phyloP scores from a whole-genome alignment of 140 eudicot genomes.

The Cichorium intybus region DNA sequence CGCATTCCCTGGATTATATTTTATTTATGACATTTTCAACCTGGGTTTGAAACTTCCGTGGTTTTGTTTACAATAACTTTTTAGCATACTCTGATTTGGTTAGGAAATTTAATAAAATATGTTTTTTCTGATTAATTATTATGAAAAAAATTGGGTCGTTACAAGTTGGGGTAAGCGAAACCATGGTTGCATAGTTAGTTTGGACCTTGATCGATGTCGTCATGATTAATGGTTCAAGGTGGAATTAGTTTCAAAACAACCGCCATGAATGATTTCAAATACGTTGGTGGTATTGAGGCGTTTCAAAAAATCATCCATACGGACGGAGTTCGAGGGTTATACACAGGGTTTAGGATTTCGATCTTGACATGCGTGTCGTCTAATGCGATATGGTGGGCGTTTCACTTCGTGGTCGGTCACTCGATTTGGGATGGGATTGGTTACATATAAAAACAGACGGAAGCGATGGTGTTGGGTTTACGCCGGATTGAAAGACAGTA shows the following conservation, averaged over 20 bases:
- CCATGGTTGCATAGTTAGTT: constrained; percentile 58
- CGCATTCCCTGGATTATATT: too few species aligned
- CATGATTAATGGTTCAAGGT: constrained; percentile 51
- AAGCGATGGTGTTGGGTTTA: constrained; percentile 29
- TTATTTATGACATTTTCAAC: too few species aligned
- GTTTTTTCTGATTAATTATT: too few species aligned
- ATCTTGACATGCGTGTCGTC: constrained; percentile 55
- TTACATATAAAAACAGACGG: constrained; percentile 20
- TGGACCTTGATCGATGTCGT: constrained; percentile 69
- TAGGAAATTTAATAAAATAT: too few species aligned
- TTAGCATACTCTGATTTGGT: too few species aligned
- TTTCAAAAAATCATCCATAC: constrained; percentile 36
- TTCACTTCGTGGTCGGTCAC: constrained; percentile 38
- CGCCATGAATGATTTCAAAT: constrained; percentile 1
- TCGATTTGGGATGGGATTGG: constrained; percentile 44
- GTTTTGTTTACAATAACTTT: too few species aligned
- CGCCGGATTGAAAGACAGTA: constrained; percentile 23
- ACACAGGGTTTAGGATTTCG: constrained; percentile 58
- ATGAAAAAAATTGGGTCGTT: too few species aligned
- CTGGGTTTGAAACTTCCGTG: too few species aligned
- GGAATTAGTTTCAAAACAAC: not conserved
- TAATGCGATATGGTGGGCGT: constrained; percentile 61
- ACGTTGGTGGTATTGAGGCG: constrained; percentile 51
- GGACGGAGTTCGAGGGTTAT: constrained; percentile 48
- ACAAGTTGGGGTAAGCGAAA: constrained; percentile 51